These are phyloP conservation scores for Metschnikowia lunata DNA, from an alignment of 805 yeast species.

Conservation along the genomic window DNA sequence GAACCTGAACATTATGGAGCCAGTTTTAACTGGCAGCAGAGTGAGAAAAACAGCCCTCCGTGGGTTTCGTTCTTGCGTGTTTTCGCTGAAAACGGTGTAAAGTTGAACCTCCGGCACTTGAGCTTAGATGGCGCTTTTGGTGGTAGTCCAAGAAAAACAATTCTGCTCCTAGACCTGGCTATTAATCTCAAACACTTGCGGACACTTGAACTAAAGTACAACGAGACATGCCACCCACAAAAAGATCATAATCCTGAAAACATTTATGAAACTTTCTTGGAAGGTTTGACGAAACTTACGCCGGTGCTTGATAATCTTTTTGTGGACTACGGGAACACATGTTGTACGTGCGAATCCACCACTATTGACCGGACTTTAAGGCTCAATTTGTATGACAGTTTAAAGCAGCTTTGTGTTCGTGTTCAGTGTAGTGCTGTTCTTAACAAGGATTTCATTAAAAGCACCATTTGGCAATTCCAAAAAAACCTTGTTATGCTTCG, in stretches of 20 bases:
- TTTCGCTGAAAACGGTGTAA: neutral
- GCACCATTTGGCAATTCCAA: neutral
- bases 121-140: neutral
- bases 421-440: neutral
- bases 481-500: too few relatives aligned
- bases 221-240: neutral
- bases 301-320: neutral
- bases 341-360: too few relatives aligned
- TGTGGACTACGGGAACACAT: neutral
- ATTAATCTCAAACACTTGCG: neutral
- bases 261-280: neutral
- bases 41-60: neutral
- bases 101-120: neutral
- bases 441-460: neutral
- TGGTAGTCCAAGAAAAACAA: neutral
- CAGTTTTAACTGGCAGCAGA: neutral
- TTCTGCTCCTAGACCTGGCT: neutral
- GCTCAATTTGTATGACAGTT: too few relatives aligned
- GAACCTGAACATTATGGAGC: neutral
- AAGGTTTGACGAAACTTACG: neutral
- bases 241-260: neutral
- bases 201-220: neutral
- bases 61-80: neutral
- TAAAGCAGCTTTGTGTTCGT: neutral
- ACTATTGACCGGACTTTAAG: too few relatives aligned